A percentile compares a stretch with the other conserved stretches of the same genome.
phyloP scores from a whole-genome alignment of 2,329 filamentous ascomycete genomes.

The Emergomyces pasteurianus region DNA sequence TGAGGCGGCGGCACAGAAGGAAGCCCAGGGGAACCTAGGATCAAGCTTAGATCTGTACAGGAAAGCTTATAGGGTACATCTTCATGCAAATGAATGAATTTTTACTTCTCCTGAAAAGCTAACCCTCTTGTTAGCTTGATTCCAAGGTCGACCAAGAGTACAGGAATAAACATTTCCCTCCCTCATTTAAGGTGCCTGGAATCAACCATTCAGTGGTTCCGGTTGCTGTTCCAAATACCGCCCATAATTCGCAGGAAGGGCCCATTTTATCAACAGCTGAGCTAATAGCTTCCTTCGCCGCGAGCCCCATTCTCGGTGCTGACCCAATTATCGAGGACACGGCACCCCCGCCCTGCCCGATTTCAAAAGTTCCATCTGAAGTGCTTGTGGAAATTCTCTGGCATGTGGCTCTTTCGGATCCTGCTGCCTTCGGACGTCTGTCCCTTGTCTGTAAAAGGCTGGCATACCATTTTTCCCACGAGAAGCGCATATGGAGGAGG shows the following conservation, averaged over 20 bases:
- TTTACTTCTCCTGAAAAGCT: not conserved
- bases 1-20: slow-evolving; percentile 80
- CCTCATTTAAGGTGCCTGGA: slow-evolving; percentile 39
- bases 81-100: not conserved
- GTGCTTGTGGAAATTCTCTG: slow-evolving; percentile 68
- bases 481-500: slow-evolving; percentile 76
- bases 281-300: slow-evolving; percentile 64
- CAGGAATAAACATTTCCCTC: slow-evolving; percentile 81
- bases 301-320: slow-evolving; percentile 54
- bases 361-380: slow-evolving; percentile 68
- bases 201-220: slow-evolving; percentile 39
- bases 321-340: slow-evolving; percentile 60
- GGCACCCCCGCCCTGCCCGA: slow-evolving; percentile 64
- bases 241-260: slow-evolving; percentile 46
- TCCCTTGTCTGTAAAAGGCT: slow-evolving; percentile 76
- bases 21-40: slow-evolving; percentile 70
- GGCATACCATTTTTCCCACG: slow-evolving; percentile 71
- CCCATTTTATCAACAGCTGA: slow-evolving; percentile 45
- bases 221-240: slow-evolving; percentile 40
- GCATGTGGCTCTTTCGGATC: slow-evolving; percentile 61
- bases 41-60: slow-evolving; percentile 83
- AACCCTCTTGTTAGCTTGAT: slow-evolving; percentile 51
- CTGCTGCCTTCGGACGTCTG: slow-evolving; percentile 63
- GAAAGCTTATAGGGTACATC: slow-evolving; percentile 71
- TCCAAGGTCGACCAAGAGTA: slow-evolving; percentile 72